Percentiles rank a stretch among this genome's conserved stretches.
Conservation (phyloP, 129 eudicot genomes). For the Saposhnikovia divaricata region DNA sequence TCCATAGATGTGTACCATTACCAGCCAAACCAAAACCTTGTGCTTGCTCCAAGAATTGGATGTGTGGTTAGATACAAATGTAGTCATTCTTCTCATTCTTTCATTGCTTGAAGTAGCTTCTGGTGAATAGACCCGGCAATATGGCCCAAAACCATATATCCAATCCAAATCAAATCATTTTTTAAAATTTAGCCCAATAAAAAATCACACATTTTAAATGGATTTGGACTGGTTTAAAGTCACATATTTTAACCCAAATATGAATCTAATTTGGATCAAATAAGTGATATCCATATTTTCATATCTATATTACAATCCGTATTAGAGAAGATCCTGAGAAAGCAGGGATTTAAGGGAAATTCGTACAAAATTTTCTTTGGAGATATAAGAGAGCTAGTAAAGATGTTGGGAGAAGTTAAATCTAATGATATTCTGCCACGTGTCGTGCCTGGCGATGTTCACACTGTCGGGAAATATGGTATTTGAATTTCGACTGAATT, state of each 20-base stretch:
- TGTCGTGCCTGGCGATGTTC: slow-evolving; percentile 8
- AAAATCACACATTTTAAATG: too few species aligned
- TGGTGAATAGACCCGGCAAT: too few species aligned
- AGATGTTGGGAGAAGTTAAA: slow-evolving; percentile 12
- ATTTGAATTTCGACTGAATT: too few species aligned
- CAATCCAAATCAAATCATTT: too few species aligned
- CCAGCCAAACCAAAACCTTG: slow-evolving; percentile 87
- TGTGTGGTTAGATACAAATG: slow-evolving; percentile 49
- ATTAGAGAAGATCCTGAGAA: slow-evolving; percentile 7
- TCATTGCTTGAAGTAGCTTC: slow-evolving; percentile 18
- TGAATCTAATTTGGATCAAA: too few species aligned
- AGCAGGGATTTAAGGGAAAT: slow-evolving; percentile 12
- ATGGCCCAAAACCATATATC: too few species aligned
- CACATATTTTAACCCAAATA: too few species aligned
- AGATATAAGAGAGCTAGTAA: slow-evolving; percentile 6
- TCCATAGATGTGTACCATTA: slow-evolving; percentile 17
- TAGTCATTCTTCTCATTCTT: slow-evolving; percentile 48
- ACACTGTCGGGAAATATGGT: slow-evolving; percentile 8
- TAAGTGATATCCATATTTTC: too few species aligned
- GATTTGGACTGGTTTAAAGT: too few species aligned
- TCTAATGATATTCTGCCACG: slow-evolving; percentile 10
- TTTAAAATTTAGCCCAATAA: too few species aligned
- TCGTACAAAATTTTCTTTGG: slow-evolving; percentile 11
- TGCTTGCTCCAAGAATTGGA: slow-evolving; percentile 89
- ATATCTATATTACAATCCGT: too few species aligned